Evolutionary conservation across 2,329 filamentous ascomycete species (phyloP), one percentile per base, ranked within the genome.

Genomic region (Fusarium pilosicola): DNA sequence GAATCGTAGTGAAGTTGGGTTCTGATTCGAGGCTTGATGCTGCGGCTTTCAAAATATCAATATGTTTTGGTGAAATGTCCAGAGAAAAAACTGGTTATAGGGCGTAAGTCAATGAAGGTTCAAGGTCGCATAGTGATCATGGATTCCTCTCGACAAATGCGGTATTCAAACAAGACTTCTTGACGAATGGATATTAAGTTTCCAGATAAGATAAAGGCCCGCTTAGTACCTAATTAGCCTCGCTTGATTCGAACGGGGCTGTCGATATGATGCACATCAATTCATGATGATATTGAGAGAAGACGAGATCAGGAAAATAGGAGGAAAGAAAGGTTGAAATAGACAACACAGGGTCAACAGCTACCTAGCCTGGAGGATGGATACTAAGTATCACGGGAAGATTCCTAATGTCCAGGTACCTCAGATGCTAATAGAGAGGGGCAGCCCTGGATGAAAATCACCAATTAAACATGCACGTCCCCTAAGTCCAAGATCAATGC

Each of bases 51-150:
- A 68, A 64, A 30, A 30, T 55, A 32, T 74, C 42, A 51, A 59
- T 55, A 61, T 51, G 22, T 24, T 44, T 41, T 42, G 45, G 36
- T 18, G n/a, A 65, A 39, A 52, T 60, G 56, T 56, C 62, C 56
- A 55, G 60, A 36, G 30, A 57, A 13, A 58, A 41, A 32, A 68
- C 38, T 45, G 28, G 65, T 17, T 39, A 39, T 28, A 26, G 26
- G 44, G 63, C 42, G 34, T 42, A 39, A 42, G 55, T 62, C 36
- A 49, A 68, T 54, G 38, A 32, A 62, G 32, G 60, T 65, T 59
- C 66, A 70, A 44, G n/a, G 66, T 70, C 52, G 67, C 70, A 73
- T 66, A 52, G 41, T 30, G 24, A 51, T 52, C 54, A 38, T 41
- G 32, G 36, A 36, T 64, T 42, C 34, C 52, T 36, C 34, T 68